phyloP scores from a whole-genome alignment of 345 rosid species.

The Leavenworthia alabamica region DNA sequence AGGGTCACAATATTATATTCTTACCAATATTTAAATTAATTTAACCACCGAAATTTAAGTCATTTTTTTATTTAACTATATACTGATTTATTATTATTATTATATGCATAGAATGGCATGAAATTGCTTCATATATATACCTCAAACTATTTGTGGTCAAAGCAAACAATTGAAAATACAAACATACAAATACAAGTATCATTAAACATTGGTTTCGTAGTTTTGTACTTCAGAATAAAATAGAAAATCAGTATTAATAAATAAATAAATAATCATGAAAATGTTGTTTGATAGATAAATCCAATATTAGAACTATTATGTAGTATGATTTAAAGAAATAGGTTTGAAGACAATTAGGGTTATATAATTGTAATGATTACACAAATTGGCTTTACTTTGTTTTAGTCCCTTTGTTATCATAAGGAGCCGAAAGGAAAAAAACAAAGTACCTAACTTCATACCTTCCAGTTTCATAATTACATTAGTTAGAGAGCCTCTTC shows the following conservation, averaged over 20 bases:
- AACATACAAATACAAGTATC: no score
- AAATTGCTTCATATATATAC: not conserved
- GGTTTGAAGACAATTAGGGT: conserved; percentile 22
- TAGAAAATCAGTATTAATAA: not conserved
- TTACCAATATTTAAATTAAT: not conserved
- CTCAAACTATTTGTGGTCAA: not conserved
- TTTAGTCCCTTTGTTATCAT: conserved; percentile 24
- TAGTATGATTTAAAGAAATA: not conserved
- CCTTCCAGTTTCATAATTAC: conserved; percentile 22
- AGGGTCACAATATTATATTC: not conserved
- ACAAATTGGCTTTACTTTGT: conserved; percentile 21
- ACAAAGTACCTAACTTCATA: conserved; percentile 25
- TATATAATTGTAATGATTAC: conserved; percentile 26
- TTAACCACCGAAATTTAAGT: not conserved
- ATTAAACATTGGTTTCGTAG: not conserved
- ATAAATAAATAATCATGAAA: not conserved
- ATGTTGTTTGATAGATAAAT: not conserved
- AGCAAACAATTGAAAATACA: not conserved
- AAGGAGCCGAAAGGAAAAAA: conserved; percentile 33
- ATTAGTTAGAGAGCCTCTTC: conserved; percentile 18
- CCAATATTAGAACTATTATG: not conserved
- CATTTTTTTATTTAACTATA: not conserved
- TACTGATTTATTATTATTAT: not conserved
- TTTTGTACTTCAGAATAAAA: not conserved
- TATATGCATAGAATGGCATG: not conserved